Conservation (phyloP, 1,139 yeast genomes). For the Diutina mesorugosa region DNA sequence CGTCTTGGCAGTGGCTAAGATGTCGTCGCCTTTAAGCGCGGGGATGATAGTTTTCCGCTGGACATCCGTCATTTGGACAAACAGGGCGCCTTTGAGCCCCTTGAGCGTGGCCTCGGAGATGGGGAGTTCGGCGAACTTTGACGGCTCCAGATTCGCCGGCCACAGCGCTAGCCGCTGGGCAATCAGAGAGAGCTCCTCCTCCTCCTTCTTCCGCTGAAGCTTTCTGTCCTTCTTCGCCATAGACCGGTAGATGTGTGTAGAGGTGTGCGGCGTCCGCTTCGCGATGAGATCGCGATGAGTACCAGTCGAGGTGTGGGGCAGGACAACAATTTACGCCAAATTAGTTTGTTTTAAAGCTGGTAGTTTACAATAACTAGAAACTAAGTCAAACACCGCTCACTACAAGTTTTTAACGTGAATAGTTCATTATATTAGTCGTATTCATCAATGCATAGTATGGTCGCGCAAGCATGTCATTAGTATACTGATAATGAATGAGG, state of each 20-base stretch:
- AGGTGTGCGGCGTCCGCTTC: neutral
- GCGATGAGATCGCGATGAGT: neutral
- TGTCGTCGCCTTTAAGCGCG: conserved; percentile 70
- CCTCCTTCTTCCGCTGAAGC: conserved; percentile 23
- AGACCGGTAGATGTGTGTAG: neutral
- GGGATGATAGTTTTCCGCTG: conserved; percentile 71
- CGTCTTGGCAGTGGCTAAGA: conserved; percentile 88
- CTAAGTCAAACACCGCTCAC: neutral
- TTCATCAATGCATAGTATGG: neutral
- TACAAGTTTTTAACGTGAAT: neutral
- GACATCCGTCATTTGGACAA: conserved; percentile 70
- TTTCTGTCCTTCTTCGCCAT: conserved; percentile 10
- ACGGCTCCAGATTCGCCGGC: neutral
- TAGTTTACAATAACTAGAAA: neutral
- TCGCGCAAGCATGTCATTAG: neutral
- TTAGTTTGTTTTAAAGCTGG: too few relatives aligned
- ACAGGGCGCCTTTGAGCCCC: conserved; percentile 66
- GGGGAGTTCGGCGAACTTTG: conserved; percentile 56
- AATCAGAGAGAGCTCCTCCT: conserved; percentile 21
- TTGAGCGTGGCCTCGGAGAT: conserved; percentile 48
- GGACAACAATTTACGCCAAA: too few relatives aligned
- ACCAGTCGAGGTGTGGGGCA: too few relatives aligned
- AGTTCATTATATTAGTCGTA: neutral
- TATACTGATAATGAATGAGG: neutral
- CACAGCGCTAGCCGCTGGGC: neutral